Evolutionary conservation across 495 filamentous ascomycete genomes (phyloP).

Genomic region (Penicillium simplicissimum): DNA sequence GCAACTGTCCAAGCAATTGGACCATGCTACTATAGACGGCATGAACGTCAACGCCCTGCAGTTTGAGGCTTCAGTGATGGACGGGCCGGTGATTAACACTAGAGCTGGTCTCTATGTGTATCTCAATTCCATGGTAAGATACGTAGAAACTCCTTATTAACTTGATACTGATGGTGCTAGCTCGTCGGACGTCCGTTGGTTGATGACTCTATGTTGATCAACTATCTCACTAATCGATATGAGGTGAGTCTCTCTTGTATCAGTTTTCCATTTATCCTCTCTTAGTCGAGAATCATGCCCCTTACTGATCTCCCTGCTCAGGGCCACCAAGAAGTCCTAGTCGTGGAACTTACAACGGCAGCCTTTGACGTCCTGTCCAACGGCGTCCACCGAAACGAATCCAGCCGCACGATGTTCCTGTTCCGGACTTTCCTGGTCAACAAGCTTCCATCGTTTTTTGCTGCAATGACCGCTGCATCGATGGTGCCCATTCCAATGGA

Average conservation of each 20-base stretch:
- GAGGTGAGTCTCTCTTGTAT: conserved; percentile 48
- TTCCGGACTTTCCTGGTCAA: conserved; percentile 91
- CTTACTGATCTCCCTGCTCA: conserved; percentile 25
- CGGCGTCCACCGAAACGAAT: conserved; percentile 77
- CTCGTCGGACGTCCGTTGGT: conserved; percentile 79
- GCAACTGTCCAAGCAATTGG: conserved; percentile 37
- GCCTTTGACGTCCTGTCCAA: conserved; percentile 89
- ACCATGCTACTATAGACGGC: conserved; percentile 39
- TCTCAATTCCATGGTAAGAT: conserved; percentile 72
- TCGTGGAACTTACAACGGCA: conserved; percentile 79
- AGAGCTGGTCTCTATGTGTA: conserved; percentile 92
- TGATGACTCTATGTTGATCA: conserved; percentile 76
- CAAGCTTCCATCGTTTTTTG: conserved; percentile 81
- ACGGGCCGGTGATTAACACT: conserved; percentile 70
- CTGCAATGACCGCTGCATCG: conserved; percentile 57
- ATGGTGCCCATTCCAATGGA: conserved; percentile 71
- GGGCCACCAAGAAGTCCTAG: conserved; percentile 73
- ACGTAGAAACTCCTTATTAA: conserved; percentile 20
- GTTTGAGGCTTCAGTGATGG: conserved; percentile 58
- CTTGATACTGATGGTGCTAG: conserved; percentile 50
- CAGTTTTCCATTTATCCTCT: conserved; percentile 5
- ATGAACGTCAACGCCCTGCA: conserved; percentile 50
- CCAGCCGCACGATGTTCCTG: conserved; percentile 67
- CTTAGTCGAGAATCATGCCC: no score
- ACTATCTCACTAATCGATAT: conserved; percentile 80